A percentile compares a stretch with the other conserved stretches of the same genome.
These are phyloP conservation scores for Funneliformis mosseae DNA, from an alignment of 192 early-diverging fungal species.

Conservation along the genomic window DNA sequence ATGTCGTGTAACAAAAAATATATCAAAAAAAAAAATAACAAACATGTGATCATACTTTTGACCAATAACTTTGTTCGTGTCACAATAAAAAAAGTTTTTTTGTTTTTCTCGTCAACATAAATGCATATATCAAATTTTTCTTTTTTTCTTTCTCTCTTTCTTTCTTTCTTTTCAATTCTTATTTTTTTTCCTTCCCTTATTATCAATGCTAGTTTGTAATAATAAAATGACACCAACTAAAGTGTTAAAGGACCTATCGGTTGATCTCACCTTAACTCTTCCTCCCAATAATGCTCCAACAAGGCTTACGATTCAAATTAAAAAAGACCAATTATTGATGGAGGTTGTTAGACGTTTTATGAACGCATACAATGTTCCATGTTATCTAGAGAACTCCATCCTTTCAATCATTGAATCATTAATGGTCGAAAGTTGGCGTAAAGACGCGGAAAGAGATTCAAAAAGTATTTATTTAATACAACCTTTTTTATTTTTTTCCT, in stretches of 20 bases:
- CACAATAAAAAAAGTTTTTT: too few species aligned
- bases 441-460: conserved; percentile 30
- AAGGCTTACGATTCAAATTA: conserved; percentile 31
- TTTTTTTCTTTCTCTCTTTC: too few species aligned
- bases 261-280: conserved; percentile 20
- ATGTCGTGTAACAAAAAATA: too few species aligned
- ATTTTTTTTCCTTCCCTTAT: not conserved
- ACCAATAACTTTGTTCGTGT: too few species aligned
- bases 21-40: too few species aligned
- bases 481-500: not conserved
- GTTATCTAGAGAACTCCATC: conserved; percentile 55
- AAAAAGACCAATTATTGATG: conserved; percentile 46
- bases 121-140: not conserved
- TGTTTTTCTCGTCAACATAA: too few species aligned
- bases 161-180: not conserved
- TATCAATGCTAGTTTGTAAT: not conserved
- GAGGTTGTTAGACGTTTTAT: conserved; percentile 48
- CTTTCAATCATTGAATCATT: conserved; percentile 46
- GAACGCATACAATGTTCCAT: conserved; percentile 44
- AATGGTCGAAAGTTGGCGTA: conserved; percentile 43
- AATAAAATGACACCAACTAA: conserved; percentile 26
- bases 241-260: conserved; percentile 28
- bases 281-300: conserved; percentile 3
- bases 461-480: conserved; percentile 29
- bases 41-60: too few species aligned